Percentiles rank a stretch among this genome's conserved stretches.
Conservation (phyloP, 257 asterid genomes). For the Vinca minor region DNA sequence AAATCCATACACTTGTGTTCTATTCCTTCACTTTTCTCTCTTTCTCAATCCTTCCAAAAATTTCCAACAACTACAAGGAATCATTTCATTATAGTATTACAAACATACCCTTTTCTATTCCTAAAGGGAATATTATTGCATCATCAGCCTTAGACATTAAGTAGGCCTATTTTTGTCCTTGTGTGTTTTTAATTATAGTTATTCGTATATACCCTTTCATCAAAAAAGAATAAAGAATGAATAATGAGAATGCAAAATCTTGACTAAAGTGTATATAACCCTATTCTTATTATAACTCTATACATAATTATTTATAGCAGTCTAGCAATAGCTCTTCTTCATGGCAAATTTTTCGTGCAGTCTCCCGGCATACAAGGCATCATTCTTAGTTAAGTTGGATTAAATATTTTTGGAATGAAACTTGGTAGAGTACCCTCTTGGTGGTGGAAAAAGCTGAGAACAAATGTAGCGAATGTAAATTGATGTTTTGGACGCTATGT, state of each 20-base stretch:
- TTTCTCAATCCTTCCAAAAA: slow-evolving; percentile 74
- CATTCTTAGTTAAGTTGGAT: slow-evolving; percentile 1
- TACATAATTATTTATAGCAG: slow-evolving; percentile 22
- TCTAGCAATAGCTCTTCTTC: slow-evolving; percentile 10
- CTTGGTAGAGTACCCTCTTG: too few relatives aligned
- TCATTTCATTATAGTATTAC: slow-evolving; percentile 51
- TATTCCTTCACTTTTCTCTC: slow-evolving; percentile 37
- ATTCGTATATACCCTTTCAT: slow-evolving; percentile 11
- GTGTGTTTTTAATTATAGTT: slow-evolving; percentile 1
- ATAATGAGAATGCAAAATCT: slow-evolving; percentile 24
- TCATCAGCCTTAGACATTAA: too few relatives aligned
- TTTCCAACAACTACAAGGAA: slow-evolving; percentile 83
- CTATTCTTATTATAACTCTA: slow-evolving; percentile 25
- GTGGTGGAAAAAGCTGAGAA: too few relatives aligned
- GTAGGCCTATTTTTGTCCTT: slow-evolving; percentile 18
- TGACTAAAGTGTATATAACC: slow-evolving; percentile 15
- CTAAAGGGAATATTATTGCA: slow-evolving; percentile 65
- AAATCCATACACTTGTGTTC: too few relatives aligned
- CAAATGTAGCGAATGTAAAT: too few relatives aligned
- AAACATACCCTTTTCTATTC: too few relatives aligned
- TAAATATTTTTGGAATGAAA: slow-evolving; percentile 11
- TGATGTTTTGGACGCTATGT: too few relatives aligned
- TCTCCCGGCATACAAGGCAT: too few relatives aligned
- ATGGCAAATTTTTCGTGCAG: slow-evolving; percentile 1
- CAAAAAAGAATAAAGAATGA: slow-evolving; percentile 23